phyloP scores from a whole-genome alignment of 257 asterid genomes.

The Solanum gracilifrons region DNA sequence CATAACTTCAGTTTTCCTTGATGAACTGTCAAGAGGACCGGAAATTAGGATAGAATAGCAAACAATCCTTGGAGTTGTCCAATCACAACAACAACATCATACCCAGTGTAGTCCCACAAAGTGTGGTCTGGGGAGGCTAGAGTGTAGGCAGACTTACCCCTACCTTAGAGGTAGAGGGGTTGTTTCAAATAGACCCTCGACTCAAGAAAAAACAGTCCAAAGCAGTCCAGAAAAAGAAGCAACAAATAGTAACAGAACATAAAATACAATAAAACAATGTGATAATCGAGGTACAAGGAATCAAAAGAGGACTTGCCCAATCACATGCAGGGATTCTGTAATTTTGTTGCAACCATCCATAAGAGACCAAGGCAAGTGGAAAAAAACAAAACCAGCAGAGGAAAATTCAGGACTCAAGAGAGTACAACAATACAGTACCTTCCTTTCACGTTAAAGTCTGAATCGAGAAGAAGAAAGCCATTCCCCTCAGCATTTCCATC shows the following conservation, averaged over 20 bases:
- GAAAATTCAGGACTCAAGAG: not conserved
- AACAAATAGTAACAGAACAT: not conserved
- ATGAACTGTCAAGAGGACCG: not conserved
- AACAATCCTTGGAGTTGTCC: not conserved
- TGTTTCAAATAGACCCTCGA: too few relatives aligned
- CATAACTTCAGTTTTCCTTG: not conserved
- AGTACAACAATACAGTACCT: slow-evolving; percentile 32
- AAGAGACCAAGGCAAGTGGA: not conserved
- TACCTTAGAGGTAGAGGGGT: not conserved
- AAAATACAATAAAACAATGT: not conserved
- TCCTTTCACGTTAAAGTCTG: slow-evolving; percentile 89
- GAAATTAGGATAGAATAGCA: not conserved
- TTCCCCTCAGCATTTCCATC: slow-evolving; percentile 94
- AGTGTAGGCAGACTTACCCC: not conserved
- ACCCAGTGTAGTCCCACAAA: not conserved
- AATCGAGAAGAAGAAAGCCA: slow-evolving; percentile 88
- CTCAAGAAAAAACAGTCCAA: not conserved
- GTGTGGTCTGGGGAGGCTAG: not conserved
- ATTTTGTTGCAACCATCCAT: not conserved
- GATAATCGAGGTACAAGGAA: not conserved
- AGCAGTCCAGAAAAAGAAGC: not conserved
- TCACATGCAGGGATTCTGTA: not conserved
- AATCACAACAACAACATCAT: not conserved
- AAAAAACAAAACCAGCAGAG: not conserved
- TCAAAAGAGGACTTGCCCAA: not conserved